Evolutionary conservation across 169 alveolate genomes (phyloP), one percentile per base, ranked within the genome.

Genomic region (Plasmodium relictum): DNA sequence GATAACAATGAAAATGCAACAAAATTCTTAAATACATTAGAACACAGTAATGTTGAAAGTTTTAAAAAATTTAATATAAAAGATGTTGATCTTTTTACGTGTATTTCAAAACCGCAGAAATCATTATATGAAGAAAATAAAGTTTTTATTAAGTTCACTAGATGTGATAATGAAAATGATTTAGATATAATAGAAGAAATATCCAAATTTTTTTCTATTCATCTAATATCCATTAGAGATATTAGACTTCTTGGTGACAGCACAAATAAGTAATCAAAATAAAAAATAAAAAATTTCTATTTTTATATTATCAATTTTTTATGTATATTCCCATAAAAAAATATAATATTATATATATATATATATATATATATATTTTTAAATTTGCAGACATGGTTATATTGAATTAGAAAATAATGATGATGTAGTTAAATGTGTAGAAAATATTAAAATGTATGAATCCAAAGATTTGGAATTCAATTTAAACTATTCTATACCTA

Each of bases 51-150:
- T 41, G 72, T 73, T 5, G 78, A 45, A 39, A 78, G 50, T 14
- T 78, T 45, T 58, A 78, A 78, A 62, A 78, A 6, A 14, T 78
- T 78, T 37, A 48, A 6, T 0, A 8, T 78, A 48, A 48, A 65
- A 24, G 58, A 44, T 20, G 61, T 31, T 0, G 26, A 41, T 52
- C 80, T 78, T 0, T 66, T 58, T 78, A 39, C 50, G 9, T 68
- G 63, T 18, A 39, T 93, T n/a, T 91, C 94, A 31, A 91, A 93
- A 10, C 93, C 96, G 0, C 37, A 88, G n/a, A 93, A 83, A 58
- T 59, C 83, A 22, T 73, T 93, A n/a, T 93, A 85, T 63, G 96
- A 93, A 74, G 95, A 93, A 70, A 91, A 74, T 52, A 93, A 83
- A 24, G 52, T 93, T 72, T 93, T 93, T 59, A 92, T 93, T 59